phyloP scores from a whole-genome alignment of 2,329 filamentous ascomycete genomes.

The Dactylellina drechsleri region DNA sequence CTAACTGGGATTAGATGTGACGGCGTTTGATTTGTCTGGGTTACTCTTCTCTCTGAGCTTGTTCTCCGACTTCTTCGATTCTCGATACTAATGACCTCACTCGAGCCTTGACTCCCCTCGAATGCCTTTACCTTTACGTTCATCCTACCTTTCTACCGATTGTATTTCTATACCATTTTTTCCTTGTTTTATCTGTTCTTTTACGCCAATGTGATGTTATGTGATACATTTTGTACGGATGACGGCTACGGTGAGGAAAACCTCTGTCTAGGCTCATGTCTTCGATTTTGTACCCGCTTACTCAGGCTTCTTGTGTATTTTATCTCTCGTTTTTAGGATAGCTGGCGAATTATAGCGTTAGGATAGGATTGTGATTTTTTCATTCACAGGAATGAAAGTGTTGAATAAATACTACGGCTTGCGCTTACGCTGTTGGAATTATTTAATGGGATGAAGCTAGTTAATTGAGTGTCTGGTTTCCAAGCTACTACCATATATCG shows the following conservation, averaged over 20 bases:
- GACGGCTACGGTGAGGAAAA: neutral
- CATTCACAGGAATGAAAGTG: no score
- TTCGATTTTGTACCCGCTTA: no score
- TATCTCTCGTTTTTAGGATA: no score
- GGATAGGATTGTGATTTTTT: neutral
- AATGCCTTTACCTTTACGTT: conserved; percentile 3
- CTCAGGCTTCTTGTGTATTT: no score
- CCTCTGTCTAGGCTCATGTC: no score
- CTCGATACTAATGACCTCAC: neutral
- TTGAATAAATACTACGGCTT: no score
- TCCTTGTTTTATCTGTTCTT: neutral
- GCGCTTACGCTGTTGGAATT: no score
- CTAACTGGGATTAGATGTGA: conserved; percentile 35
- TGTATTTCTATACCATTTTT: conserved; percentile 15
- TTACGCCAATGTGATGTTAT: neutral
- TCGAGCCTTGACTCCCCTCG: neutral
- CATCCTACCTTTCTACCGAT: conserved; percentile 11
- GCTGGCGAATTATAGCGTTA: neutral
- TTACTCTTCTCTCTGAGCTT: neutral
- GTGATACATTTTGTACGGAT: neutral
- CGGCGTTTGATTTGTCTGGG: conserved; percentile 27
- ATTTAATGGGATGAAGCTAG: no score
- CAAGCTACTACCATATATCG: no score
- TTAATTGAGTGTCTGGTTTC: no score
- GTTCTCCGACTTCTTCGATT: neutral